phyloP scores from a whole-genome alignment of 495 filamentous ascomycete species.

The Penicillium flavigenum region DNA sequence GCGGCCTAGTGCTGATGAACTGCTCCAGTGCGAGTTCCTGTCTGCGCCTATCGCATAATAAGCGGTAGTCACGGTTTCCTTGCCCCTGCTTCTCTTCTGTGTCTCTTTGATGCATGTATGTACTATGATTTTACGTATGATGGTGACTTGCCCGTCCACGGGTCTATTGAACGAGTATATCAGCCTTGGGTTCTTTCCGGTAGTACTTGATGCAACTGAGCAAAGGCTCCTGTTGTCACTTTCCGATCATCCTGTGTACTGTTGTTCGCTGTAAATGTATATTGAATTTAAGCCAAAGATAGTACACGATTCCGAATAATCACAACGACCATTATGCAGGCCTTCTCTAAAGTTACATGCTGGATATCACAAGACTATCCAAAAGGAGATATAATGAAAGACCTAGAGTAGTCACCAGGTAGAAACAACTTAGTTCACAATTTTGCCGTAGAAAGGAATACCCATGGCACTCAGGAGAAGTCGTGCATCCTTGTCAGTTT shows the following conservation, averaged over 20 bases:
- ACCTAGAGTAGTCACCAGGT: slow-evolving; percentile 4
- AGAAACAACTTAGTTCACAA: slow-evolving; percentile 43
- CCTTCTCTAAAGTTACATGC: slow-evolving; percentile 39
- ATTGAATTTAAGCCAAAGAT: slow-evolving; percentile 21
- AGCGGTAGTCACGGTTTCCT: background rate
- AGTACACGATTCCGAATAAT: slow-evolving; percentile 32
- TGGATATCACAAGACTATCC: slow-evolving; percentile 22
- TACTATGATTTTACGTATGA: slow-evolving; percentile 23
- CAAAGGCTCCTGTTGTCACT: background rate
- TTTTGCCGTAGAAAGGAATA: slow-evolving; percentile 75
- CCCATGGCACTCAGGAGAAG: slow-evolving; percentile 80
- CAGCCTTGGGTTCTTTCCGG: slow-evolving; percentile 3
- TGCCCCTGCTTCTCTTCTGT: background rate
- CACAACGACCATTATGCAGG: slow-evolving; percentile 31
- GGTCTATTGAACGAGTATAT: slow-evolving; percentile 1
- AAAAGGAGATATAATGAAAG: slow-evolving; percentile 13
- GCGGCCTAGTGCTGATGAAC: slow-evolving; percentile 85
- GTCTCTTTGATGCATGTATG: slow-evolving; percentile 8
- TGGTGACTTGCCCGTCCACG: slow-evolving; percentile 3
- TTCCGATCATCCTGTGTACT: slow-evolving; percentile 1
- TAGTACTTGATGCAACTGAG: slow-evolving; percentile 4
- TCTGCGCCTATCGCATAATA: slow-evolving; percentile 55
- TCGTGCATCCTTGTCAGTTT: slow-evolving; percentile 85
- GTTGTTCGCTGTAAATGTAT: slow-evolving; percentile 20
- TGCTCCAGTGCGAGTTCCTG: slow-evolving; percentile 79